Percentiles rank a stretch among this genome's conserved stretches.
Evolutionary conservation across 768 basidiomycete species (phyloP).

Genomic region (Lactarius sp.): DNA sequence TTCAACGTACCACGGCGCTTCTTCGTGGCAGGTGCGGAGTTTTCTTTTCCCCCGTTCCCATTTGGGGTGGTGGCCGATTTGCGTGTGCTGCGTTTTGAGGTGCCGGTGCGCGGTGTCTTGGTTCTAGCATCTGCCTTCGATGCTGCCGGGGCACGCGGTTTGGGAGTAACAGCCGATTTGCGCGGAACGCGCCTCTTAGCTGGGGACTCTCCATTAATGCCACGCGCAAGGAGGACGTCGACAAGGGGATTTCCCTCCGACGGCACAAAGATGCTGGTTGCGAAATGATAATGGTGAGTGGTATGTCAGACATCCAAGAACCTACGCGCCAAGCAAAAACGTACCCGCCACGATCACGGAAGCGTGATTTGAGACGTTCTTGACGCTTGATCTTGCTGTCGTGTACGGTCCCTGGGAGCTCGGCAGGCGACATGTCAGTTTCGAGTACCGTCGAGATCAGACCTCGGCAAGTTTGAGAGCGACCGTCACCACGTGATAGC

Average conservation of each 20-base stretch:
- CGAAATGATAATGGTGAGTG: background rate
- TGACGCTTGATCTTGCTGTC: slow-evolving; percentile 58
- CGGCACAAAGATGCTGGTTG: slow-evolving; percentile 49
- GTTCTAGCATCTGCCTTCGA: background rate
- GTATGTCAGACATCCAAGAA: background rate
- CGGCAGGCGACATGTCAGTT: background rate
- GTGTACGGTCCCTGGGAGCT: slow-evolving; percentile 39
- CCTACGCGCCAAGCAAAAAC: slow-evolving; percentile 7
- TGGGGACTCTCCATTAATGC: slow-evolving; percentile 45
- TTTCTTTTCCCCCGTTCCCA: background rate
- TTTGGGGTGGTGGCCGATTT: background rate
- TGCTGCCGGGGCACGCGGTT: background rate
- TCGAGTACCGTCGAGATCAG: background rate
- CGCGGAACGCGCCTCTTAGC: slow-evolving; percentile 28
- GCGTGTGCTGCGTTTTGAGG: background rate
- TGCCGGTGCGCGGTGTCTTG: slow-evolving; percentile 1
- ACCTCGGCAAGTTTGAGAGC: too few species aligned
- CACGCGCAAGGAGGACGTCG: slow-evolving; percentile 49
- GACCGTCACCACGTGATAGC: slow-evolving; percentile 1
- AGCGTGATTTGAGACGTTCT: slow-evolving; percentile 59
- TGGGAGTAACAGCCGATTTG: background rate
- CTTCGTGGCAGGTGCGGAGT: background rate
- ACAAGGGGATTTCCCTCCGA: slow-evolving; percentile 44
- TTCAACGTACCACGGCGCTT: background rate
- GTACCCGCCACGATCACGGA: slow-evolving; percentile 50